phyloP scores from a whole-genome alignment of 2,329 filamentous ascomycete species.

The Pezicula carpinea region DNA sequence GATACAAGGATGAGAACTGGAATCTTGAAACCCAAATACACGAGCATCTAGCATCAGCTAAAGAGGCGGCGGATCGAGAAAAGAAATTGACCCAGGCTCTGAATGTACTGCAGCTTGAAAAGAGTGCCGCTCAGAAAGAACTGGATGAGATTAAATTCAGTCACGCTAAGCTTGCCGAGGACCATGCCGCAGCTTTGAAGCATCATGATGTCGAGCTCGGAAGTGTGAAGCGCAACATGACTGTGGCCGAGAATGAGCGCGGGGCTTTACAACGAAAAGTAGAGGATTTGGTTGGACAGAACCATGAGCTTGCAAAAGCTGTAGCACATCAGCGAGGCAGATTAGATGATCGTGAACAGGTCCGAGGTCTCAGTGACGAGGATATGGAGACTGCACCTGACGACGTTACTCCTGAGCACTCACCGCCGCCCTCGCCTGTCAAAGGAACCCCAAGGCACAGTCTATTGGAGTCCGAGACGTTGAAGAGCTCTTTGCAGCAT shows the following conservation, averaged over 20 bases:
- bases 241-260: slow-evolving; percentile 73
- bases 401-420: slow-evolving; percentile 77
- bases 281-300: slow-evolving; percentile 82
- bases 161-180: slow-evolving; percentile 75
- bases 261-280: slow-evolving; percentile 76
- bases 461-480: slow-evolving; percentile 88
- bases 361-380: slow-evolving; percentile 55
- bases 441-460: slow-evolving; percentile 90
- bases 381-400: slow-evolving; percentile 62
- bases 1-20: slow-evolving; percentile 99
- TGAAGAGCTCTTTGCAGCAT: slow-evolving; percentile 90
- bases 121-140: slow-evolving; percentile 74
- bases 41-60: slow-evolving; percentile 68
- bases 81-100: slow-evolving; percentile 74
- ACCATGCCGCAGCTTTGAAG: slow-evolving; percentile 71
- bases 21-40: slow-evolving; percentile 89
- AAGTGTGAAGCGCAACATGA: slow-evolving; percentile 74
- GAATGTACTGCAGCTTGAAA: slow-evolving; percentile 66
- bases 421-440: slow-evolving; percentile 82
- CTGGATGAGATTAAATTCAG: slow-evolving; percentile 82
- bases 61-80: slow-evolving; percentile 76
- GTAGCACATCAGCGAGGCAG: slow-evolving; percentile 70
- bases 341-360: slow-evolving; percentile 58
- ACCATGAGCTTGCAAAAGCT: slow-evolving; percentile 83
- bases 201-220: slow-evolving; percentile 87